phyloP scores from a whole-genome alignment of 2,329 filamentous ascomycete species.

The Trichoderma arundinaceum region DNA sequence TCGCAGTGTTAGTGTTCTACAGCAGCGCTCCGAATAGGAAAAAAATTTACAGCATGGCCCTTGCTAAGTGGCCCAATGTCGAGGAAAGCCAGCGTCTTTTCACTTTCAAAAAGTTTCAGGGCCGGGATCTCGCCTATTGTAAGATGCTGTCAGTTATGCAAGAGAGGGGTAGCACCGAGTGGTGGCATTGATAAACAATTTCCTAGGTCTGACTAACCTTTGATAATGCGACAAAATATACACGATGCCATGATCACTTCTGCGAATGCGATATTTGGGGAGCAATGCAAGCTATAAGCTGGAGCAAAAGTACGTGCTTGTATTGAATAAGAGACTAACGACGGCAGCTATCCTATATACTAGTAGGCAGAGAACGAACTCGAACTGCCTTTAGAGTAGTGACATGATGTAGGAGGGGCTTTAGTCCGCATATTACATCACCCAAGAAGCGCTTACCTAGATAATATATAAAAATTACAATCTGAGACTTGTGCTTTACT shows the following conservation, averaged over 20 bases:
- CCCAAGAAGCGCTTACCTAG: neutral
- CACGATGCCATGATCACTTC: constrained; percentile 57
- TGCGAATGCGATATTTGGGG: neutral
- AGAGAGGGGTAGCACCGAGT: constrained; percentile 13
- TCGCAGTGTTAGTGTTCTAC: neutral
- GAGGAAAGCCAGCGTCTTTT: constrained; percentile 92
- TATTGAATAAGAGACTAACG: neutral
- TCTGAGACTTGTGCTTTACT: too few relatives aligned
- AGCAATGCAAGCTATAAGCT: neutral
- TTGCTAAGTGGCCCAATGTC: constrained; percentile 90
- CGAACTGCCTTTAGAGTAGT: neutral
- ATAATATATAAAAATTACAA: neutral
- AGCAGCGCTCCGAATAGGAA: neutral
- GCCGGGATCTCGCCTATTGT: constrained; percentile 86
- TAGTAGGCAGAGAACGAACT: neutral
- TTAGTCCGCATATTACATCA: constrained; percentile 22
- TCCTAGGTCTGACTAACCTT: constrained; percentile 61
- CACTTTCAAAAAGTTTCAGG: constrained; percentile 94
- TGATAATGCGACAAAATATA: constrained; percentile 98
- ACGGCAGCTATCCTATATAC: neutral
- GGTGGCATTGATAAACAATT: neutral
- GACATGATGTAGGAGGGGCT: constrained; percentile 20
- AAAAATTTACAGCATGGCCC: constrained; percentile 78
- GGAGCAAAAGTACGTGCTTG: neutral
- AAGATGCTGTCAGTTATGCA: neutral